Base-by-base conservation (phyloP, 768 basidiomycete genomes). In the Agrocybe praecox region DNA sequence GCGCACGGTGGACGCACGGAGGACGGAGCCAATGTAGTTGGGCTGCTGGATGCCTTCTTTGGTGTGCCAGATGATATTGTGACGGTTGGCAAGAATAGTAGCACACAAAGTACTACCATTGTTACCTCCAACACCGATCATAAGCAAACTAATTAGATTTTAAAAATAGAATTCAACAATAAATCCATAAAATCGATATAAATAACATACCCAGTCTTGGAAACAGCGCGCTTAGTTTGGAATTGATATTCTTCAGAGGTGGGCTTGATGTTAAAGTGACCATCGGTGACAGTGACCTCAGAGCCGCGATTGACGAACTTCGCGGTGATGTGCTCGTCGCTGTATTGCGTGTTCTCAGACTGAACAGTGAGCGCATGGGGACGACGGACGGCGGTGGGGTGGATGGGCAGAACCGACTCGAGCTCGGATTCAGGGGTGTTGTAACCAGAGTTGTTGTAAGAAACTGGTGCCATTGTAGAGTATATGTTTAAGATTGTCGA, bases 61-160 rank as follows among this genome's bases (percentile, higher is more conserved):
- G 75, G 95, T 98, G 75, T 86, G 85, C 97, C 96, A 99, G 57
- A 81, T 75, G 72, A 98, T 94, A 73, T 91, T 87, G 80, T 98
- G 90, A 63, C 87, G 88, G 81, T 98, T 98, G 66, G 97, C 97
- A 64, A 97, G 85, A 70, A 98, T 87, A 59, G 96, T 97, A 12
- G 97, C 96, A 61, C 87, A 89, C 47, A 98, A 82, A 23, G 96
- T 98, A 47, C 90, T 84, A 50, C 96, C 97, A 69, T 99, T 99
- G 84, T 99, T 99, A 51, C 97, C 96, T 56, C 96, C 96, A 56
- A 95, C 76, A 57, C 97, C 97, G 65, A 98, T 89, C 85, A 99
- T 90, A 91, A 99, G 90, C 61, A 99, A 82, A 53, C 96, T 98
- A 58, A 9, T 18, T 49, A 49, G 53, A 58, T 58, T 52, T n/a